Evolutionary conservation across 2,329 filamentous ascomycete genomes (phyloP).

Genomic region (Chaetomium olivaceum): DNA sequence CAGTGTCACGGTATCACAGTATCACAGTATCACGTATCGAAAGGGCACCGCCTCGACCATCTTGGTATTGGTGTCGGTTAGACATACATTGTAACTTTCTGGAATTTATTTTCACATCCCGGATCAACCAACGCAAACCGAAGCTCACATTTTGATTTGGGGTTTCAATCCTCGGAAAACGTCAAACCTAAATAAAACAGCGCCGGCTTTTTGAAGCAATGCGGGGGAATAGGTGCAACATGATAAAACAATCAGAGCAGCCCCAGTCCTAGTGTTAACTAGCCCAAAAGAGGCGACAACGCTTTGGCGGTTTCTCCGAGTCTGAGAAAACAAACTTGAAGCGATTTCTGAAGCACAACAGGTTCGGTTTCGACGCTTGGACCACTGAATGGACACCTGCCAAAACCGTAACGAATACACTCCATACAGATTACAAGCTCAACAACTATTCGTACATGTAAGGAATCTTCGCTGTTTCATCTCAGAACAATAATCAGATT

Average conservation of each 20-base stretch:
- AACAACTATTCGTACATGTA: not conserved
- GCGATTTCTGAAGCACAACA: constrained; percentile 23
- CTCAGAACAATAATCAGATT: not conserved
- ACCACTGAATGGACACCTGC: constrained; percentile 6
- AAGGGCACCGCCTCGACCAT: not conserved
- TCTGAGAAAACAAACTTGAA: constrained; percentile 17
- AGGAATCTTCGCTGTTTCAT: not conserved
- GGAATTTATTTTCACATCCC: not conserved
- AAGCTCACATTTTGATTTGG: not conserved
- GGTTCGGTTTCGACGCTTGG: constrained; percentile 23
- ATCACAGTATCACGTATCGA: not conserved
- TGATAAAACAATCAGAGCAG: not conserved
- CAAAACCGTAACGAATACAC: not conserved
- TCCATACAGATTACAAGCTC: not conserved
- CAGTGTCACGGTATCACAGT: not conserved
- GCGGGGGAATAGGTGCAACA: constrained; percentile 4
- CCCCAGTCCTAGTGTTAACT: not conserved
- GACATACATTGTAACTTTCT: not conserved
- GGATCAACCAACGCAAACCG: not conserved
- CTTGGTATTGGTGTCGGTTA: not conserved
- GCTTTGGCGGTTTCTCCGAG: not conserved
- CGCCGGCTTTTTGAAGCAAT: not conserved
- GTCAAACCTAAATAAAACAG: not conserved
- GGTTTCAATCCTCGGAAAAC: not conserved
- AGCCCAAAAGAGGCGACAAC: not conserved